phyloP scores from a whole-genome alignment of 495 filamentous ascomycete species.

The Hypomontagnella monticulosa region DNA sequence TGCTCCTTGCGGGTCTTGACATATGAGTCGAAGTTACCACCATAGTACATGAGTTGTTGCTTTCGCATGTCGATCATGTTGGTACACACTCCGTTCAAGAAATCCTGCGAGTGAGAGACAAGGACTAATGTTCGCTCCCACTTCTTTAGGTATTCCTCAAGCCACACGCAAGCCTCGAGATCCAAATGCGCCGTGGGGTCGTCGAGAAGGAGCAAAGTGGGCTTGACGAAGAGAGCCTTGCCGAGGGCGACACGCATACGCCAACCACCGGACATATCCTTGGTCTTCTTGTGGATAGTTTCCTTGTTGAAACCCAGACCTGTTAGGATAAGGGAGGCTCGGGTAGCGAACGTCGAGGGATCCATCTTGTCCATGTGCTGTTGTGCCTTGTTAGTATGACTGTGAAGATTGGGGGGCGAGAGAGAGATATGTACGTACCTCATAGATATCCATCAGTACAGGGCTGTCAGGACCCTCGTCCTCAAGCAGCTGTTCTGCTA shows the following conservation, averaged over 20 bases:
- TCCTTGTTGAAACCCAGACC: constrained; percentile 99
- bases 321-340: constrained; percentile 94
- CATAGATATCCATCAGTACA: constrained; percentile 93
- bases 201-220: constrained; percentile 92
- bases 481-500: constrained; percentile 91
- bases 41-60: constrained; percentile 94
- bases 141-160: constrained; percentile 99
- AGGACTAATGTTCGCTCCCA: constrained; percentile 98
- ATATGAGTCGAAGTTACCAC: constrained; percentile 99
- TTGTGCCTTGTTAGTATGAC: constrained; percentile 29
- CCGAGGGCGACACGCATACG: constrained; percentile 98
- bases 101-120: constrained; percentile 97
- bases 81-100: constrained; percentile 98
- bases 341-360: constrained; percentile 98
- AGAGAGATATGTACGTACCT: constrained; percentile 66
- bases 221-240: constrained; percentile 99
- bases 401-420: not conserved
- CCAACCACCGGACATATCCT: constrained; percentile 99
- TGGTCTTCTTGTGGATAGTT: constrained; percentile 98
- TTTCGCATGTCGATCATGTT: constrained; percentile 98
- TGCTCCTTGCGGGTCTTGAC: constrained; percentile 93
- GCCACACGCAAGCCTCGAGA: constrained; percentile 98
- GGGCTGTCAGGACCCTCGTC: constrained; percentile 89
- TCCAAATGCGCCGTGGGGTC: constrained; percentile 99
- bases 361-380: constrained; percentile 99